Evolutionary conservation across 306 rosid genomes (phyloP).

Genomic region (Pyrus bretschneideri): DNA sequence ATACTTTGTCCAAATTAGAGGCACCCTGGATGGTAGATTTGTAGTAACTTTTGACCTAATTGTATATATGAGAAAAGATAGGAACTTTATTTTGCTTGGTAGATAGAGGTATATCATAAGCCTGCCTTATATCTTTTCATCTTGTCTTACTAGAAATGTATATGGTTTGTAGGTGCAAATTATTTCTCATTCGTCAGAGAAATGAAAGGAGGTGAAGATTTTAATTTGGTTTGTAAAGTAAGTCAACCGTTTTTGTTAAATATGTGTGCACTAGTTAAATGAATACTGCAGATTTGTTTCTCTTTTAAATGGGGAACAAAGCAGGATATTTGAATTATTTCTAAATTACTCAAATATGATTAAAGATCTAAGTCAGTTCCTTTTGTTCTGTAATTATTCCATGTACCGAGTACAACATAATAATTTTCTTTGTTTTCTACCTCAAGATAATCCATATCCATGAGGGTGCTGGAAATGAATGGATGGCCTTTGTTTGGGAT

Average conservation of each 20-base stretch:
- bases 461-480: conserved; percentile 28
- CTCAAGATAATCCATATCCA: conserved; percentile 47
- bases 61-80: background rate
- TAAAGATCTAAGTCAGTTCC: background rate
- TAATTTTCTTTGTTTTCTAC: conserved; percentile 8
- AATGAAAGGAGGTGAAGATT: conserved; percentile 31
- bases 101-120: background rate
- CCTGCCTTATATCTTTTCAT: background rate
- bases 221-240: conserved; percentile 76
- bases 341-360: background rate
- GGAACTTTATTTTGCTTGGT: background rate
- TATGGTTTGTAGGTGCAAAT: conserved; percentile 37
- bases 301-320: background rate
- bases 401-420: conserved; percentile 13
- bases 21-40: background rate
- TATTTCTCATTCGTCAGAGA: conserved; percentile 33
- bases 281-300: background rate
- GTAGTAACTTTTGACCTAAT: background rate
- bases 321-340: background rate
- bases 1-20: background rate
- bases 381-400: background rate
- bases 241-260: background rate
- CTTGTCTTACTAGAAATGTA: background rate
- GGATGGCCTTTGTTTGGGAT: conserved; percentile 66
- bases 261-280: background rate